These are phyloP conservation scores for Candida pseudoglaebosa DNA, from an alignment of 805 yeast species.

Conservation along the genomic window DNA sequence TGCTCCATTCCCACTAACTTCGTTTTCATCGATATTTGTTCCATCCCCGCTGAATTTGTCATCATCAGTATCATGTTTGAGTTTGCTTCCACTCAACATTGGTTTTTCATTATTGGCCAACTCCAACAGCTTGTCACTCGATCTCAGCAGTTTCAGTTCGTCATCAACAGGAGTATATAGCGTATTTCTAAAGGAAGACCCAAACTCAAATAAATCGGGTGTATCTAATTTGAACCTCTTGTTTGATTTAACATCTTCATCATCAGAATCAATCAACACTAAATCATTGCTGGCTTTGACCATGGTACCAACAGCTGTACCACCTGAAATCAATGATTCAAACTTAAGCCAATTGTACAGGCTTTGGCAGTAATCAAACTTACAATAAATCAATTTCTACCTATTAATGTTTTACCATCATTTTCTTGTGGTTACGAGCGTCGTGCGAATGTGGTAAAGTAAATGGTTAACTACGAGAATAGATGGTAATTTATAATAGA, in stretches of 20 bases:
- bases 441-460: too few relatives aligned
- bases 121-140: not conserved
- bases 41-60: slow-evolving; percentile 3
- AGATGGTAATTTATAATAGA: too few relatives aligned
- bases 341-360: too few relatives aligned
- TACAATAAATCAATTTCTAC: too few relatives aligned
- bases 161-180: slow-evolving; percentile 1
- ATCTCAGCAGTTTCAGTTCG: not conserved
- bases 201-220: slow-evolving; percentile 3
- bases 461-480: too few relatives aligned
- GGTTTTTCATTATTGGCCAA: not conserved
- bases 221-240: slow-evolving; percentile 6
- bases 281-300: slow-evolving; percentile 16
- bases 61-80: slow-evolving; percentile 4
- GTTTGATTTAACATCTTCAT: slow-evolving; percentile 3
- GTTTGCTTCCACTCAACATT: slow-evolving; percentile 2
- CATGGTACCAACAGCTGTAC: not conserved
- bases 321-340: too few relatives aligned
- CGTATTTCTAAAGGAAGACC: not conserved
- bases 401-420: too few relatives aligned
- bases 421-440: too few relatives aligned
- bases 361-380: too few relatives aligned
- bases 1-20: not conserved
- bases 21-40: not conserved
- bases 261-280: slow-evolving; percentile 24